These are phyloP conservation scores for Paramecium primaurelia DNA, from an alignment of 73 alveolate genomes.

Conservation along the genomic window DNA sequence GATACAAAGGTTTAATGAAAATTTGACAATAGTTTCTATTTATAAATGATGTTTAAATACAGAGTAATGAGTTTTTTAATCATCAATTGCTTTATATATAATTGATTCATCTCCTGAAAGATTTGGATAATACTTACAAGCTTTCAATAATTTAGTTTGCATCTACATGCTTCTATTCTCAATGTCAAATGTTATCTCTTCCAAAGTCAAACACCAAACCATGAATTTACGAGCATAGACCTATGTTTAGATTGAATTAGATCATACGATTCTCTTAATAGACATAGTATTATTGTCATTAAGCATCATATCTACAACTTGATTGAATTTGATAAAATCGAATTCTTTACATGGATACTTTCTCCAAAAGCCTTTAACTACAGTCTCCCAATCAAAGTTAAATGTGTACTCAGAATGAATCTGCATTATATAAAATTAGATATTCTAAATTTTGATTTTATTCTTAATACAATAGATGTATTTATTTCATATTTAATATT, in stretches of 20 bases:
- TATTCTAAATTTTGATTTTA: conserved; percentile 3
- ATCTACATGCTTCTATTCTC: conserved; percentile 17
- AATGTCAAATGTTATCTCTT: conserved; percentile 20
- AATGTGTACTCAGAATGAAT: conserved; percentile 34
- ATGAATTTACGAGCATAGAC: background rate
- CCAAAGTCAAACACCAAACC: conserved; percentile 26
- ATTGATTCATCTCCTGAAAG: background rate
- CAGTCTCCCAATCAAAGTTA: conserved; percentile 39
- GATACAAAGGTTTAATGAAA: background rate
- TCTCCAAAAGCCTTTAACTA: conserved; percentile 26
- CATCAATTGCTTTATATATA: background rate
- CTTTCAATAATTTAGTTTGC: conserved; percentile 5
- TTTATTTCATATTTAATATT: background rate
- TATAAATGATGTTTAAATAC: background rate
- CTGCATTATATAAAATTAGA: conserved; percentile 1
- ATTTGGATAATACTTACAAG: background rate
- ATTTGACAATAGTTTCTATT: conserved; percentile 24
- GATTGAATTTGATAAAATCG: conserved; percentile 30
- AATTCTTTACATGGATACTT: conserved; percentile 44
- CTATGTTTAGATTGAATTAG: background rate
- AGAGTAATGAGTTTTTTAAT: conserved; percentile 19
- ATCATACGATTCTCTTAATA: conserved; percentile 23
- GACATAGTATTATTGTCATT: conserved; percentile 16
- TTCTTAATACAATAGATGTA: background rate
- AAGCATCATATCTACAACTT: conserved; percentile 35